These are phyloP conservation scores for Zygotorulaspora danielsina DNA, from an alignment of 805 yeast species.

Conservation along the genomic window DNA sequence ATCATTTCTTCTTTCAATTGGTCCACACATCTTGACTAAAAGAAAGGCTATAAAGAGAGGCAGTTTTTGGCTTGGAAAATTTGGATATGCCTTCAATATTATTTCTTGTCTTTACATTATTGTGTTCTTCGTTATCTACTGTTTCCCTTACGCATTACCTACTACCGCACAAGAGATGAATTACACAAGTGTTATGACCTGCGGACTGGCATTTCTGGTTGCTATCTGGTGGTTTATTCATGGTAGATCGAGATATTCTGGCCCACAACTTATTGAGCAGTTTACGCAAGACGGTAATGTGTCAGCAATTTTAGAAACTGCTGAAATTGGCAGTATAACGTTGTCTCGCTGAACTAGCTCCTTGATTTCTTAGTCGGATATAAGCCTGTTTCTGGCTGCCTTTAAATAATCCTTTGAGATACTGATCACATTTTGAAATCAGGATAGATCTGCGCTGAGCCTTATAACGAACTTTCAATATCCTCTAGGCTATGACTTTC, in stretches of 20 bases:
- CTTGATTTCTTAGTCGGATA: too few relatives aligned
- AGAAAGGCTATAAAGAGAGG: conserved; percentile 3
- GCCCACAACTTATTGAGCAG: conserved; percentile 2
- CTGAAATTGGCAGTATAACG: conserved; percentile 1
- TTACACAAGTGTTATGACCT: conserved; percentile 8
- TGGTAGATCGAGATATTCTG: conserved; percentile 5
- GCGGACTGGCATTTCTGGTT: conserved; percentile 7
- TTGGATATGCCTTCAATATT: conserved; percentile 8
- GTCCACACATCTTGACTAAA: conserved; percentile 5
- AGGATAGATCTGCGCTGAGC: too few relatives aligned
- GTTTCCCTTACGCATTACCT: conserved; percentile 10
- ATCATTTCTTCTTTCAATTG: conserved; percentile 5
- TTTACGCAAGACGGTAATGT: neutral
- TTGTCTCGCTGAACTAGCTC: neutral
- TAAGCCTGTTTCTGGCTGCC: too few relatives aligned
- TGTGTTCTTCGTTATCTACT: conserved; percentile 10
- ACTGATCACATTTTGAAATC: too few relatives aligned
- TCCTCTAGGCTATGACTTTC: too few relatives aligned
- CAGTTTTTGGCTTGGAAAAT: conserved; percentile 8
- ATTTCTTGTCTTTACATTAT: conserved; percentile 7
- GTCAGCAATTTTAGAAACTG: conserved; percentile 1
- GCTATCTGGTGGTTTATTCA: conserved; percentile 11
- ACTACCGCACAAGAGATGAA: conserved; percentile 6
- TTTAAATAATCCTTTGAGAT: too few relatives aligned
- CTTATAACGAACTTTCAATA: too few relatives aligned